Conservation (phyloP, 2,329 filamentous ascomycete species). For the Stachybotrys chartarum region DNA sequence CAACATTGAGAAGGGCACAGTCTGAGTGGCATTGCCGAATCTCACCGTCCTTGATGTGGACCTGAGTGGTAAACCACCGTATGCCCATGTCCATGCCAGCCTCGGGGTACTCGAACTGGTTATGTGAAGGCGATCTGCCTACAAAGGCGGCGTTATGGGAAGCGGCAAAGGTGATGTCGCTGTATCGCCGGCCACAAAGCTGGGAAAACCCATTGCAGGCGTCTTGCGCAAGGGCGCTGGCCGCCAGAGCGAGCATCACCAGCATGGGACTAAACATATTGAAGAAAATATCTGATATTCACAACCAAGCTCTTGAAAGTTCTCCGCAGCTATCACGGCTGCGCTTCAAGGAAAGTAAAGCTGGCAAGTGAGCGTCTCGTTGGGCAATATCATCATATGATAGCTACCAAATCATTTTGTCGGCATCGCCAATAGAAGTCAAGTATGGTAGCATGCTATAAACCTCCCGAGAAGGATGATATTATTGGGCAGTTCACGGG, state of each 20-base stretch:
- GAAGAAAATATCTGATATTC: no score
- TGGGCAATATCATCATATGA: no score
- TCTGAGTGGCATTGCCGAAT: constrained; percentile 59
- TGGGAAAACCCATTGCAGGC: constrained; percentile 51
- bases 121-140: constrained; percentile 43
- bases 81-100: constrained; percentile 55
- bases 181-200: constrained; percentile 51
- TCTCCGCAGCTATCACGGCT: no score
- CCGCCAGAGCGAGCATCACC: constrained; percentile 9
- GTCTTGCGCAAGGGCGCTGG: constrained; percentile 1
- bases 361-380: no score
- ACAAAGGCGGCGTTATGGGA: constrained; percentile 62
- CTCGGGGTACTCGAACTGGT: constrained; percentile 53
- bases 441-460: background rate
- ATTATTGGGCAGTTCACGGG: background rate
- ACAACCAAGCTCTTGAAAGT: no score
- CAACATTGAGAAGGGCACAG: constrained; percentile 53
- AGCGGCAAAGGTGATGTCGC: constrained; percentile 53
- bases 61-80: constrained; percentile 58
- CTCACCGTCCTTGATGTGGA: constrained; percentile 42
- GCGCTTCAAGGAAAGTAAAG: no score
- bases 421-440: background rate
- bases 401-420: background rate
- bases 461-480: background rate
- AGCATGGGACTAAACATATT: background rate